Evolutionary conservation across 139 green algal species (phyloP), one percentile per base, ranked within the genome.

Genomic region (Parachlorella kessleri): DNA sequence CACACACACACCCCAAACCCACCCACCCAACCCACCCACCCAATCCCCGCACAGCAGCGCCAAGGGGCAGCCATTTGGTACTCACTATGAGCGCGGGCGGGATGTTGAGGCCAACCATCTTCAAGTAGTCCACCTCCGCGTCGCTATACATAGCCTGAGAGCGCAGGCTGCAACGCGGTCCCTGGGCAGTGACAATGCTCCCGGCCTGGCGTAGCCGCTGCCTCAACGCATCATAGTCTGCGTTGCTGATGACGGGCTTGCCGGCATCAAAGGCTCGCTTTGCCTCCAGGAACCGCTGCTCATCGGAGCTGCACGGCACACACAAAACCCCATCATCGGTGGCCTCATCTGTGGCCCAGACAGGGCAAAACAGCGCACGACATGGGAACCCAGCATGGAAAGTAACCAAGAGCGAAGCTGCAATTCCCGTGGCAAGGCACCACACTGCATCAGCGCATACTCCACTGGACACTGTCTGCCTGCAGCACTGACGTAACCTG

Each of bases 251-350:
- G 65, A 97, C 90, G 24, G 91, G 88, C 72, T 92, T 91, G 76
- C 93, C 93, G n/a, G 39, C 78, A 30, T 76, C 55, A 76, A 90
- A 95, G 0, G 91, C 91, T 75, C 88, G 81, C 3, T 85, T 87
- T 1, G 93, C 93, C 77, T 98, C 93, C 73, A 98, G 86, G 85
- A 97, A 98, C 8, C 74, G 81, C 86, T 94, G 88, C 90, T 98
- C 94, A 18, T 93, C 88, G 6, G 75, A 72, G 69, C 77, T 88
- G 80, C 80, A 77, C n/a, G n/a, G n/a, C n/a, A n/a, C n/a, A n/a
- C n/a, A n/a, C n/a, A n/a, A n/a, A n/a, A n/a, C n/a, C n/a, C n/a
- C n/a, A n/a, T n/a, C n/a, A n/a, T n/a, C n/a, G n/a, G n/a, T n/a
- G n/a, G n/a, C n/a, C n/a, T n/a, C n/a, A n/a, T n/a, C n/a, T n/a